Evolutionary conservation across 225 moss, liverwort and hornwort species (phyloP), one percentile per base, ranked within the genome.

Genomic region (Climacium dendroides): DNA sequence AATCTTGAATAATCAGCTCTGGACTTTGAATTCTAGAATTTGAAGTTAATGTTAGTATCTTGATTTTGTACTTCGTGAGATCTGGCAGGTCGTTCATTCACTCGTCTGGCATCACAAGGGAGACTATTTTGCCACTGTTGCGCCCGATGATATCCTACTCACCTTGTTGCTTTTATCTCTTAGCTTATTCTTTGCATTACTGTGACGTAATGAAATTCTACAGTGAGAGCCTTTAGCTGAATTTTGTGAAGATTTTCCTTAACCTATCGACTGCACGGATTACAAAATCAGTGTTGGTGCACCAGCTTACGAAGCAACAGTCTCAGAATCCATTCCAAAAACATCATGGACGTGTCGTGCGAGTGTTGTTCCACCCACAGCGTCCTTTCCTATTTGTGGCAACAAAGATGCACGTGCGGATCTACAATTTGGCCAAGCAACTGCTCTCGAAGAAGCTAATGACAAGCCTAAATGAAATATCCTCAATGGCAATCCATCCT

Each of bases 341-440:
- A 92, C 96, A 99, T 85, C 96, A 96, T 88, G 97, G 99, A 43
- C 96, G 95, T 57, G 97, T 97, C 58, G 91, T 96, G n/a, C 90
- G 90, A 79, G 99, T 97, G n/a, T 89, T 97, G 50, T 99, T 99
- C 88, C 99, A 99, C 63, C 99, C 99, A 9, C 94, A 92, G 35
- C 94, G 99, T 52, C 99, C 99, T 43, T 97, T 97, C 89, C 84
- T 99, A 81, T 99, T 99, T 90, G 95, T 99, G 26, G 99, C 97
- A 45, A 99, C 99, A 41, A 99, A 99, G 92, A 96, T 97, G 94
- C 97, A 97, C 83, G 96, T 99, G 57, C 95, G 97, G 32, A 88
- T 97, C 45, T 99, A 96, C 92, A 99, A 97, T 89, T 90, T 99
- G 86, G 94, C 93, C 52, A 97, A 96, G 90, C 97, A 96, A 85